Conservation (phyloP, 2,329 filamentous ascomycete genomes). For the Drechslerella dactyloides region DNA sequence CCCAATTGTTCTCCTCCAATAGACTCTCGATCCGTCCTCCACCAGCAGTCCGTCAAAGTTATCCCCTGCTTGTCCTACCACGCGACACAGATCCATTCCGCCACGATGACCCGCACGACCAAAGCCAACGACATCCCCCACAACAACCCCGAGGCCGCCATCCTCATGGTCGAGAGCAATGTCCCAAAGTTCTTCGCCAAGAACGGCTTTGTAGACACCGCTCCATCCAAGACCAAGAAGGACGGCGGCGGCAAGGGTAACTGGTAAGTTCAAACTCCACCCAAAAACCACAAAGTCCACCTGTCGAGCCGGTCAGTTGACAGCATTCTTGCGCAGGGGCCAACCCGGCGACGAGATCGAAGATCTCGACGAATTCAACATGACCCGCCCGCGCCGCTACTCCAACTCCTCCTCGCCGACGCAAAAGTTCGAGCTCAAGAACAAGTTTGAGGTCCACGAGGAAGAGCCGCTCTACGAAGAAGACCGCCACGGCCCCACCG, state of each 20-base stretch:
- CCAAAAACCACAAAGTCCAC: background rate
- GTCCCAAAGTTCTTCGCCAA: slow-evolving; percentile 94
- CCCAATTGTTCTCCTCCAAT: no score
- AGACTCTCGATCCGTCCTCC: no score
- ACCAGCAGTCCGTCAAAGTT: no score
- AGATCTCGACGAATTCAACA: slow-evolving; percentile 72
- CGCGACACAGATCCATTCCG: background rate
- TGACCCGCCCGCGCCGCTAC: slow-evolving; percentile 84
- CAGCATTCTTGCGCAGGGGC: slow-evolving; percentile 68
- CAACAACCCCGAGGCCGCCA: slow-evolving; percentile 79
- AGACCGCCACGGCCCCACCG: slow-evolving; percentile 69
- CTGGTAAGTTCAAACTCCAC: slow-evolving; percentile 69
- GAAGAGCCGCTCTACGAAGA: slow-evolving; percentile 92
- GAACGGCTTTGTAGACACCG: slow-evolving; percentile 76
- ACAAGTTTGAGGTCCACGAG: slow-evolving; percentile 93
- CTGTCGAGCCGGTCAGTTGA: background rate
- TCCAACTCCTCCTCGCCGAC: slow-evolving; percentile 85
- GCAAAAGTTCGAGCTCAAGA: slow-evolving; percentile 76
- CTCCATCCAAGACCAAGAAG: slow-evolving; percentile 96
- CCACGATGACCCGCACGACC: slow-evolving; percentile 84
- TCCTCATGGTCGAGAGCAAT: slow-evolving; percentile 72
- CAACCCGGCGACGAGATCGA: slow-evolving; percentile 82
- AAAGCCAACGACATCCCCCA: slow-evolving; percentile 81
- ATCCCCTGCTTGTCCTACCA: background rate
- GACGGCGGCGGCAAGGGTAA: slow-evolving; percentile 90